These are phyloP conservation scores for Aspergillus indologenus DNA, from an alignment of 495 filamentous ascomycete species.

Conservation along the genomic window DNA sequence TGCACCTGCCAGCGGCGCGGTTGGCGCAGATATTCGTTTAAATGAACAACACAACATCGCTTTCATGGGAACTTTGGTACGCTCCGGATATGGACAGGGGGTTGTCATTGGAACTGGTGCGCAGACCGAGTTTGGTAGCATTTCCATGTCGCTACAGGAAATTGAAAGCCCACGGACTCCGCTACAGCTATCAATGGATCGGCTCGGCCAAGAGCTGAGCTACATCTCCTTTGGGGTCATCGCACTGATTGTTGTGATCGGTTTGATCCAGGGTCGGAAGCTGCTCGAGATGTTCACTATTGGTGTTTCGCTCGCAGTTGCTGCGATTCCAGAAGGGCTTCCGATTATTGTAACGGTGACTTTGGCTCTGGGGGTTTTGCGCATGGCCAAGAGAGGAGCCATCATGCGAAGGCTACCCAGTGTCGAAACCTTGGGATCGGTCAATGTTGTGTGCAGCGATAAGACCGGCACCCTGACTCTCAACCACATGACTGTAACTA, in stretches of 20 bases:
- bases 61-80: conserved; percentile 97
- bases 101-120: conserved; percentile 92
- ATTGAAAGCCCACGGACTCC: conserved; percentile 95
- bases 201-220: conserved; percentile 87
- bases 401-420: conserved; percentile 94
- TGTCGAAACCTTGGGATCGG: conserved; percentile 95
- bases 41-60: conserved; percentile 80
- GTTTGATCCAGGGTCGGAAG: conserved; percentile 81
- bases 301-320: conserved; percentile 93
- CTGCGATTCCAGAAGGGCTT: conserved; percentile 93
- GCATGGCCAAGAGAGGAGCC: conserved; percentile 90
- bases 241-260: conserved; percentile 82
- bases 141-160: conserved; percentile 84
- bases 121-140: conserved; percentile 94
- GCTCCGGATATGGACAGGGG: conserved; percentile 92
- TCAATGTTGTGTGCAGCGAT: conserved; percentile 98
- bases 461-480: conserved; percentile 95
- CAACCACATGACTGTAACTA: conserved; percentile 98
- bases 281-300: conserved; percentile 97
- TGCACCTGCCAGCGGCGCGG: conserved; percentile 57
- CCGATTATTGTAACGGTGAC: conserved; percentile 99
- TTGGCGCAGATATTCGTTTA: conserved; percentile 62
- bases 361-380: conserved; percentile 85
- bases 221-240: conserved; percentile 96
- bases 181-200: conserved; percentile 94